Conservation (phyloP, 2,329 filamentous ascomycete genomes). For the Penicillium sp. region DNA sequence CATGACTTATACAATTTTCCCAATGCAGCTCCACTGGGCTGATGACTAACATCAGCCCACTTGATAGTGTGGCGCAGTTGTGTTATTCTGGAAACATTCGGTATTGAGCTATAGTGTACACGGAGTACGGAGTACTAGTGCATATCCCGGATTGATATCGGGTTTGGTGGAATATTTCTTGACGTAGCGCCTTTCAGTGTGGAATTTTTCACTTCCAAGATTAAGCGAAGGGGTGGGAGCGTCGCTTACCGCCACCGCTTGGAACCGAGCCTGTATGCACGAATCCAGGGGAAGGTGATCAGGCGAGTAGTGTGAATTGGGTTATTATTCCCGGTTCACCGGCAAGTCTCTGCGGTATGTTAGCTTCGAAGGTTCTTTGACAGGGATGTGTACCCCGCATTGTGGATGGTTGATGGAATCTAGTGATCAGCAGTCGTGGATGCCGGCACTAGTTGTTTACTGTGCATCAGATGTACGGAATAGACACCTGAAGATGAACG, state of each 20-base stretch:
- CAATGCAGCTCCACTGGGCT: conserved; percentile 12
- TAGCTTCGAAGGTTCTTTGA: neutral
- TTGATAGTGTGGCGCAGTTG: conserved; percentile 23
- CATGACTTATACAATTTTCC: conserved; percentile 21
- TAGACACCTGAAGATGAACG: neutral
- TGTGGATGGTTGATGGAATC: neutral
- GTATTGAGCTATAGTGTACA: neutral
- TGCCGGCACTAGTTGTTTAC: conserved; percentile 4
- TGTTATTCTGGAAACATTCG: neutral
- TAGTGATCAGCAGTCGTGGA: conserved; percentile 12
- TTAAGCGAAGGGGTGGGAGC: neutral
- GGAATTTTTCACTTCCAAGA: neutral
- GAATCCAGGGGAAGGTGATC: neutral
- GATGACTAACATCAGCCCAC: conserved; percentile 20
- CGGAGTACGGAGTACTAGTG: too few relatives aligned
- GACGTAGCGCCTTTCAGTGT: neutral
- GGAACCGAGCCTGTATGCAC: neutral
- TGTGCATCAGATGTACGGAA: too few relatives aligned
- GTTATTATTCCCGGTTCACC: neutral
- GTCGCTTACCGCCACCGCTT: neutral
- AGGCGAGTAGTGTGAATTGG: neutral
- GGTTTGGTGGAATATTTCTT: neutral
- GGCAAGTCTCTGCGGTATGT: neutral
- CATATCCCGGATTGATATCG: neutral
- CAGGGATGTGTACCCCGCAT: conserved; percentile 18